phyloP scores from a whole-genome alignment of 2,329 filamentous ascomycete genomes.

The Curvularia eragrostidis region DNA sequence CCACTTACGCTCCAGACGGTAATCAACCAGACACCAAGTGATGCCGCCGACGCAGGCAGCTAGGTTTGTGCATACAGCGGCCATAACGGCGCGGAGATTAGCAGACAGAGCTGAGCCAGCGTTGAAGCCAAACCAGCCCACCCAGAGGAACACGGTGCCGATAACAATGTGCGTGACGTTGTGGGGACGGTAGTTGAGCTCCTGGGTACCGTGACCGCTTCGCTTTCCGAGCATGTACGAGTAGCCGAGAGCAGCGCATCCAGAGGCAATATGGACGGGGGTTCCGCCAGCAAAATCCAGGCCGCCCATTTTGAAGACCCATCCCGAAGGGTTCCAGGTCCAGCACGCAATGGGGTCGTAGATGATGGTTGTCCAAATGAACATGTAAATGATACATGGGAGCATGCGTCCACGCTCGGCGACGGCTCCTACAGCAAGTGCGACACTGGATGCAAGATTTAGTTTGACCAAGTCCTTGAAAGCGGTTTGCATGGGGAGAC shows the following conservation, averaged over 20 bases:
- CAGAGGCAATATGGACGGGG: constrained; percentile 86
- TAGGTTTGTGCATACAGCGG: constrained; percentile 83
- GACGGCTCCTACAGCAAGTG: constrained; percentile 82
- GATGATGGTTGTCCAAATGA: constrained; percentile 87
- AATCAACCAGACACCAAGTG: constrained; percentile 89
- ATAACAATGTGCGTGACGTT: constrained; percentile 93
- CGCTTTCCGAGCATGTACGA: constrained; percentile 90
- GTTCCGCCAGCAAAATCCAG: constrained; percentile 91
- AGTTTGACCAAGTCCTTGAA: neutral
- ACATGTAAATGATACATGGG: constrained; percentile 89
- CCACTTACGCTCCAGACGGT: constrained; percentile 88
- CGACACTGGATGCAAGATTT: constrained; percentile 63
- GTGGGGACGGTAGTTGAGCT: constrained; percentile 90
- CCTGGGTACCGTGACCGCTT: constrained; percentile 82
- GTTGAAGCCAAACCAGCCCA: constrained; percentile 96
- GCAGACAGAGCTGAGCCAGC: constrained; percentile 81
- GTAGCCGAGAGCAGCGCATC: constrained; percentile 83
- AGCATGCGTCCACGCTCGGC: constrained; percentile 89
- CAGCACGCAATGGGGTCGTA: constrained; percentile 95
- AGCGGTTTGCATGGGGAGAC: constrained; percentile 42
- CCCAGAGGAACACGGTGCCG: constrained; percentile 92
- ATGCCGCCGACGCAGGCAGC: constrained; percentile 84
- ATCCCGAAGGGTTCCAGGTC: constrained; percentile 88
- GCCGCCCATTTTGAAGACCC: constrained; percentile 79
- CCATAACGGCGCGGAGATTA: constrained; percentile 86